phyloP scores from a whole-genome alignment of 1,284 basidiomycete species.

The Boletus semigastroideus region DNA sequence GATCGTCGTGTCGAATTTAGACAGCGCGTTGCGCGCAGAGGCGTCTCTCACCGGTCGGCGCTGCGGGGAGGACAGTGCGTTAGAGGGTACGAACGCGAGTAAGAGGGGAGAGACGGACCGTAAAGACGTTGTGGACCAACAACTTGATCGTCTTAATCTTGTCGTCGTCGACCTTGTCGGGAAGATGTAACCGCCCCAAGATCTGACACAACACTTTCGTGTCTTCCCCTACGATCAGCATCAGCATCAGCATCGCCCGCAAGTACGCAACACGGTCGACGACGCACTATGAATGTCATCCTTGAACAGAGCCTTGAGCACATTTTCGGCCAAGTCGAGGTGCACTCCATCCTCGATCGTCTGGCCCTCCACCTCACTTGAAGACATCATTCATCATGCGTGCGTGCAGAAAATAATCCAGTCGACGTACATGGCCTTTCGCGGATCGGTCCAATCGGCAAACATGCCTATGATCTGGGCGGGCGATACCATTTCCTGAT shows the following conservation, averaged over 20 bases:
- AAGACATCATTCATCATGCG: conserved; percentile 4
- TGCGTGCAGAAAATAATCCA: background rate
- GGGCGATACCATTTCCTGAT: conserved; percentile 79
- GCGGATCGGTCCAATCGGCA: conserved; percentile 92
- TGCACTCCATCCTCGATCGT: conserved; percentile 60
- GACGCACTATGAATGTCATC: conserved; percentile 44
- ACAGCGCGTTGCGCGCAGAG: conserved; percentile 72
- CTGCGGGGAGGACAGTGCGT: conserved; percentile 35
- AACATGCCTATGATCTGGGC: conserved; percentile 83
- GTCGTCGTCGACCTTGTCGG: conserved; percentile 66
- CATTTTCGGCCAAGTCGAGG: conserved; percentile 74
- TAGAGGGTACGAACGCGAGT: background rate
- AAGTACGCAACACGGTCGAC: background rate
- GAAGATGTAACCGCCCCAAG: conserved; percentile 77
- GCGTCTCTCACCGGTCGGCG: conserved; percentile 76
- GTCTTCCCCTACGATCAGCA: conserved; percentile 58
- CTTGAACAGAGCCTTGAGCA: conserved; percentile 64
- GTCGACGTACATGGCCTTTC: conserved; percentile 64
- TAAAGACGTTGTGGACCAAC: conserved; percentile 58
- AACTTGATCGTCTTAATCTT: conserved; percentile 60
- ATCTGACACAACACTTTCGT: conserved; percentile 82
- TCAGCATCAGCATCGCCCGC: background rate
- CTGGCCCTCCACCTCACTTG: conserved; percentile 40
- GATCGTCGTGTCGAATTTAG: conserved; percentile 69
- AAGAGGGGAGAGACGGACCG: conserved; percentile 43